Base-by-base conservation (phyloP, 2,329 filamentous ascomycete genomes). In the Talaromyces marneffei region DNA sequence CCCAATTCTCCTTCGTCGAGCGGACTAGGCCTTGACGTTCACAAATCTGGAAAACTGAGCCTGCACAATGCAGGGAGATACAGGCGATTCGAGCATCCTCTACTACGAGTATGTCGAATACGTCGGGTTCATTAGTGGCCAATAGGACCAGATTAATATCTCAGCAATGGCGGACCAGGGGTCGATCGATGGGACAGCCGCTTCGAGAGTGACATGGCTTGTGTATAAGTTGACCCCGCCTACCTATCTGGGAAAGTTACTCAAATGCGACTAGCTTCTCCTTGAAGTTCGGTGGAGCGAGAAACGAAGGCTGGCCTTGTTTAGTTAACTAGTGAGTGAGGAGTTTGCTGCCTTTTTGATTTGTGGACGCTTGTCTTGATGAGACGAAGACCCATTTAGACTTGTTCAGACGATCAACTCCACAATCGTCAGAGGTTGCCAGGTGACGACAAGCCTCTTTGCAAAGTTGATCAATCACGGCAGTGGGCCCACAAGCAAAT, bases 221-320 rank as follows among this genome's bases (percentile, higher is more conserved):
- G 37, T 54, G 57, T 35, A 54, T 60, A 44, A 44, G 29, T 7
- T 37, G 56, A 48, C 56, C 56, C 42, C 42, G 42, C 56, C 29
- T 50, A 18, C 42, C 56, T 50, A 27, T 39, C 31, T 48, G 39
- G 35, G 42, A 33, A 35, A 53, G 27, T 53, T 52, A 53, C 33
- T 55, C 52, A 18, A 55, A 14, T 14, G n/a, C 18, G 29, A 35
- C 29, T 52, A 52, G 48, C 44, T 48, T 48, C 25, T 35, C 29
- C 10, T 16, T 18, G 23, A 48, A n/a, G 14, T 52, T 52, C n/a
- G 48, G 48, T 23, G 48, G 27, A 33, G 4, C 8, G 6, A 23
- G n/a, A 35, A 10, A 52, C 48, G 18, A 35, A 31, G 8, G 9
- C 27, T 50, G 20, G 16, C 29, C 29, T 16, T 52, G n/a, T 18